phyloP scores from a whole-genome alignment of 129 eudicot species.

The Flaveria sonorensis region DNA sequence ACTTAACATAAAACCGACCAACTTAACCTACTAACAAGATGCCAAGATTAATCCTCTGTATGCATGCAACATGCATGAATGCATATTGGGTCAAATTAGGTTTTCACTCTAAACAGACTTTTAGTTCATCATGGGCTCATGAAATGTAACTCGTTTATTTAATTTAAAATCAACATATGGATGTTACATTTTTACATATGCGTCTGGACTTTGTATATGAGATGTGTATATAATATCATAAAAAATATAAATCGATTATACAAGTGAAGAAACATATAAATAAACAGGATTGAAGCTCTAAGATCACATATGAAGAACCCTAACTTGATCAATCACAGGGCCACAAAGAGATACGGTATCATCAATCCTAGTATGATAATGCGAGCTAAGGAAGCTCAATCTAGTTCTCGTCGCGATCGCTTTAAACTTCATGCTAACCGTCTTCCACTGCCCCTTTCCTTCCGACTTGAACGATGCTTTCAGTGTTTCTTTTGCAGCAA shows the following conservation, averaged over 20 bases:
- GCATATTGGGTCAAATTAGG: too few relatives aligned
- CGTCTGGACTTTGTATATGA: too few relatives aligned
- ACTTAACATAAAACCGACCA: too few relatives aligned
- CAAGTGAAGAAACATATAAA: not conserved
- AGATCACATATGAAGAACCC: slow-evolving; percentile 27
- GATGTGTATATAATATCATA: not conserved
- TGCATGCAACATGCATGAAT: too few relatives aligned
- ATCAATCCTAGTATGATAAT: slow-evolving; percentile 59
- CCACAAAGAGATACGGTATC: slow-evolving; percentile 82
- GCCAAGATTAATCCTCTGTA: too few relatives aligned
- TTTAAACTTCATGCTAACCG: slow-evolving; percentile 53
- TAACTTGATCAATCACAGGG: slow-evolving; percentile 82
- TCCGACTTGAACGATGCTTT: slow-evolving; percentile 69
- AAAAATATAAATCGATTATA: not conserved
- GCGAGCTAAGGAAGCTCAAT: slow-evolving; percentile 75
- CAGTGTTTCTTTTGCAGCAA: slow-evolving; percentile 50
- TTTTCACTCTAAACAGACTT: too few relatives aligned
- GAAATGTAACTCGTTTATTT: too few relatives aligned
- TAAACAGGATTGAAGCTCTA: not conserved
- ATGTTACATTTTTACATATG: too few relatives aligned
- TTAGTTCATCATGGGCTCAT: too few relatives aligned
- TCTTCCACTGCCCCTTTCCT: slow-evolving; percentile 58
- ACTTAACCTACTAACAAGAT: too few relatives aligned
- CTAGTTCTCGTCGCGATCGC: slow-evolving; percentile 60
- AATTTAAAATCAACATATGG: too few relatives aligned